Evolutionary conservation across 306 rosid species (phyloP).

Genomic region (Betula pendula): DNA sequence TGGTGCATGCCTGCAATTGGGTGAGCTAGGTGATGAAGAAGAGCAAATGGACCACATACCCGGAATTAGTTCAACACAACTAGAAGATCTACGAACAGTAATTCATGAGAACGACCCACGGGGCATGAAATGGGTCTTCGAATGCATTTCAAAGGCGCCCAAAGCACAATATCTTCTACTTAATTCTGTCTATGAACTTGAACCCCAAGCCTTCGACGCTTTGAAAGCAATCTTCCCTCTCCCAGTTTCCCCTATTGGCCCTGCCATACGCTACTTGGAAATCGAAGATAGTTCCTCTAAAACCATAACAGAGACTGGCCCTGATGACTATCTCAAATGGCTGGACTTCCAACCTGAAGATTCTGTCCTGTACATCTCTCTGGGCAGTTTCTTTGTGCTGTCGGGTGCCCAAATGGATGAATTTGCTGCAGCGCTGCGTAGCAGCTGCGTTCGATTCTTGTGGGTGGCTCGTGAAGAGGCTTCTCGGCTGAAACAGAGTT

Average conservation of each 20-base stretch:
- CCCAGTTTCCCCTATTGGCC: constrained; percentile 54
- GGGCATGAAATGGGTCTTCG: constrained; percentile 33
- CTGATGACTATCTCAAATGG: constrained; percentile 42
- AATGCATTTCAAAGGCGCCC: constrained; percentile 32
- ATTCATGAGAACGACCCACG: constrained; percentile 27
- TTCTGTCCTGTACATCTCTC: not conserved
- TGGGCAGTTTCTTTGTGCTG: not conserved
- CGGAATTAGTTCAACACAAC: constrained; percentile 28
- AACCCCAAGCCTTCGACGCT: constrained; percentile 34
- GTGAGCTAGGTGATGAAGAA: constrained; percentile 15
- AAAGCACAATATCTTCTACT: constrained; percentile 45
- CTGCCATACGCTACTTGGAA: constrained; percentile 47
- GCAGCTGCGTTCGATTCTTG: not conserved
- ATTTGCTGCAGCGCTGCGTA: not conserved
- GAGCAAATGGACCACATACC: constrained; percentile 42
- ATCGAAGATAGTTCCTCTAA: not conserved
- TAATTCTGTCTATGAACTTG: constrained; percentile 51
- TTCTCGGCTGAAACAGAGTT: not conserved
- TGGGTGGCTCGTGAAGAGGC: not conserved
- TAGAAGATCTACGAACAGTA: constrained; percentile 35
- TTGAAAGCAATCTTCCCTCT: constrained; percentile 36
- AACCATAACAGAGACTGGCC: not conserved
- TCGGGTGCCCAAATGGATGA: not conserved
- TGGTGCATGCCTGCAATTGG: too few species aligned
- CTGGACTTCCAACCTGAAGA: constrained; percentile 30